Conservation (phyloP, 2,329 filamentous ascomycete genomes). For the Samsoniella hepiali region DNA sequence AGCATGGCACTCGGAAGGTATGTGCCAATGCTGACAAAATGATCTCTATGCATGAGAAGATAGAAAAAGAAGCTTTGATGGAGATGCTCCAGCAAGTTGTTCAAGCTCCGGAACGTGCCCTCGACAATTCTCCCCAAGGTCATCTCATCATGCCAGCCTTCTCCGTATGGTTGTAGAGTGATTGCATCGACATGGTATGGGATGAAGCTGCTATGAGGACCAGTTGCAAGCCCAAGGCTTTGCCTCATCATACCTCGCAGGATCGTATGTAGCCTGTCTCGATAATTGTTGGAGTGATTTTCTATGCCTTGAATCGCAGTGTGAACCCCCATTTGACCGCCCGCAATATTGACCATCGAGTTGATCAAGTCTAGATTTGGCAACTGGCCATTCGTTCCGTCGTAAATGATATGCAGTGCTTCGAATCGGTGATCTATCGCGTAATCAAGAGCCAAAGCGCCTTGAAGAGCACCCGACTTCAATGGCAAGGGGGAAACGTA, state of each 20-base stretch:
- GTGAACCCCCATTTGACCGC: slow-evolving; percentile 86
- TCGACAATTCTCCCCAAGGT: slow-evolving; percentile 85
- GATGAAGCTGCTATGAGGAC: slow-evolving; percentile 93
- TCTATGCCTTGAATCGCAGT: slow-evolving; percentile 84
- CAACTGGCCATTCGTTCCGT: slow-evolving; percentile 91
- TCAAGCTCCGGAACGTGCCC: slow-evolving; percentile 86
- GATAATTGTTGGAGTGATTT: slow-evolving; percentile 75
- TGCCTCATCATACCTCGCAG: slow-evolving; percentile 90
- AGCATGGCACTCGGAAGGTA: slow-evolving; percentile 98
- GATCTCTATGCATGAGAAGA: slow-evolving; percentile 81
- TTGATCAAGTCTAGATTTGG: slow-evolving; percentile 97
- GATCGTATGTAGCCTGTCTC: slow-evolving; percentile 81
- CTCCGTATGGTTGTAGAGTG: slow-evolving; percentile 82
- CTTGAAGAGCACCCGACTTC: slow-evolving; percentile 91
- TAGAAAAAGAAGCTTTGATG: slow-evolving; percentile 99
- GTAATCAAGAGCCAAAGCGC: slow-evolving; percentile 90
- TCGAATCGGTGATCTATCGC: slow-evolving; percentile 81
- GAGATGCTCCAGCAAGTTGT: slow-evolving; percentile 93
- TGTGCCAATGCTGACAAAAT: slow-evolving; percentile 96
- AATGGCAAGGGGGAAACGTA: slow-evolving; percentile 74
- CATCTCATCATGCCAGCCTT: slow-evolving; percentile 98
- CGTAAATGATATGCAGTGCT: slow-evolving; percentile 86
- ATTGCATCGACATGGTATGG: slow-evolving; percentile 97
- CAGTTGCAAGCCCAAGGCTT: slow-evolving; percentile 81
- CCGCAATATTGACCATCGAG: slow-evolving; percentile 82